Evolutionary conservation across 2,329 filamentous ascomycete genomes (phyloP), one percentile per base, ranked within the genome.

Genomic region (Diaporthe ilicicola): DNA sequence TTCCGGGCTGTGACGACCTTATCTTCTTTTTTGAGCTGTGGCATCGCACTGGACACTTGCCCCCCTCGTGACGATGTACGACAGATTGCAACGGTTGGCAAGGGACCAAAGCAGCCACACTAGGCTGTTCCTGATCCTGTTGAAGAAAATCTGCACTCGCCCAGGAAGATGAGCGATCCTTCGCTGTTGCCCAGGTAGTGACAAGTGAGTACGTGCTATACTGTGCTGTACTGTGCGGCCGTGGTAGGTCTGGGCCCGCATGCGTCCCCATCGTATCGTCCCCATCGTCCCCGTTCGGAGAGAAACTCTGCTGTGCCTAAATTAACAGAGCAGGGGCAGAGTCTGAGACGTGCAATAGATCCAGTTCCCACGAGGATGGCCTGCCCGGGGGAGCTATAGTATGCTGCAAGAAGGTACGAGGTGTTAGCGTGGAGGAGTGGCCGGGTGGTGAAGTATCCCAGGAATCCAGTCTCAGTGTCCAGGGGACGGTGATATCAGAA

Each of bases 91-190:
- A 62, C 69, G 44, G 34, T 53, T 39, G 53, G 46, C 53, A 59
- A 37, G 42, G 51, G 69, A 34, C 54, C n/a, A 67, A 13, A 70
- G 59, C 37, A 55, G 44, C 42, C 32, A 50, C 69, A 62, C 62
- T 70, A 70, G 69, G 46, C 46, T 55, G 34, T 42, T 59, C 59
- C 44, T 50, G 59, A 50, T 50, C 59, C 44, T 61, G 44, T 44
- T 15, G 46, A 61, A 50, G 32, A 44, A 53, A 37, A 64, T 51
- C 46, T 71, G 51, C 54, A 66, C 54, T 46, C 22, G 69, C 64
- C 54, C 54, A 61, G 69, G 44, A 46, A 68, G 64, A 59, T 61
- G 64, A 53, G 64, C 50, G 54, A 68, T 42, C 69, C 64, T 68
- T 59, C 54, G 53, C 48, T 22, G 42, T 62, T 62, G 27, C 44